Evolutionary conservation across 352 stramenopile species (phyloP), one percentile per base, ranked within the genome.

Genomic region (Phytophthora capsici): DNA sequence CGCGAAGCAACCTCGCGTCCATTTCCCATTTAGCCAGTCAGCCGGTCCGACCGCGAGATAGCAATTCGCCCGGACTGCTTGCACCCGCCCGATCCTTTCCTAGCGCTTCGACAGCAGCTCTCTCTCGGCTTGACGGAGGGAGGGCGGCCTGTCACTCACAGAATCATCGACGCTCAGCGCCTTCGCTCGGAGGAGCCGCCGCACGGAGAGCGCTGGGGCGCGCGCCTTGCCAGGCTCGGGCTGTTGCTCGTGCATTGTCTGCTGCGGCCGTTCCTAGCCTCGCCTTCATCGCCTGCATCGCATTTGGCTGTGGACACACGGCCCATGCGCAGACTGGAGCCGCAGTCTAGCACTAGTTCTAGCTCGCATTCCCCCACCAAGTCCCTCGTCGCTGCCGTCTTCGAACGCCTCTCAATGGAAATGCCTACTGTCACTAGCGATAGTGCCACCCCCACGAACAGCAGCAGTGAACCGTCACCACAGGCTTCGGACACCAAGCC

Each of bases 181-280:
- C 20, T 23, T 32, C 38, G 22, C 40, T 19, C 20, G 32, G 47
- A 63, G 26, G 32, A 57, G 38, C 48, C 59, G 56, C 47, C 36
- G 37, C 20, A 46, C 46, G 56, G 56, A 63, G 53, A 67, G 64
- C 69, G 61, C 43, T 80, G 73, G 73, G 65, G 69, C 41, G 64
- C 61, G 57, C 65, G 69, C 38, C 73, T 80, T 41, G 73, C 69
- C 57, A 69, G 69, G 36, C 57, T 80, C 36, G 66, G 67, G n/a
- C 61, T 71, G 38, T 47, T 73, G 57, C 57, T 77, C 30, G 64
- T 69, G 34, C 40, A 74, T 26, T 71, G 69, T 51, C 50, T 80
- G 8, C 40, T 80, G 55, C 67, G 64, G 54, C 65, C 63, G 38
- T 75, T 80, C 52, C 36, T 75, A 38, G 38, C 40, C 34, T 32